These are phyloP conservation scores for Calonectria pseudoreteaudii DNA, from an alignment of 2,329 filamentous ascomycete species.

Conservation along the genomic window DNA sequence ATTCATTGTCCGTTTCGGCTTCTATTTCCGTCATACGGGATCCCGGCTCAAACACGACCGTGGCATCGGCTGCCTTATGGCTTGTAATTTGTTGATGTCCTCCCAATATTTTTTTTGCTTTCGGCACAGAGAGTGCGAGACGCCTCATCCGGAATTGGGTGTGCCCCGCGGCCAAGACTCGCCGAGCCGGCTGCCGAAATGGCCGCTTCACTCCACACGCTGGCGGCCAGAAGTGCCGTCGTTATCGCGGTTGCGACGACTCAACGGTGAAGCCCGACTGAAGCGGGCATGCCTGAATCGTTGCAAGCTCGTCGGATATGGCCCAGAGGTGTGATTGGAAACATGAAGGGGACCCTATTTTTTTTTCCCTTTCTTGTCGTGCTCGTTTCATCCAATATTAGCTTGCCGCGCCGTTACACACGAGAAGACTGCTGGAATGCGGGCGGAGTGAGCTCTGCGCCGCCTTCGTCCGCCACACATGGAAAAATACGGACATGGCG, in stretches of 20 bases:
- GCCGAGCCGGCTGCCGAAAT: not conserved
- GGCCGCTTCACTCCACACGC: not conserved
- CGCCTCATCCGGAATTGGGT: slow-evolving; percentile 32
- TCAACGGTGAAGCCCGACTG: slow-evolving; percentile 14
- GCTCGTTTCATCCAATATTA: slow-evolving; percentile 14
- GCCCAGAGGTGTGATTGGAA: slow-evolving; percentile 20
- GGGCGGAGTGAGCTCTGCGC: slow-evolving; percentile 4
- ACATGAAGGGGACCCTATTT: slow-evolving; percentile 4
- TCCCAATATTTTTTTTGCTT: slow-evolving; percentile 16
- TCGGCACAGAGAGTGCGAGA: slow-evolving; percentile 19
- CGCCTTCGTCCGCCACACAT: slow-evolving; percentile 11
- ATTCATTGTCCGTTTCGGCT: not conserved
- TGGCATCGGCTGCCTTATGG: not conserved
- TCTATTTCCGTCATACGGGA: slow-evolving; percentile 36
- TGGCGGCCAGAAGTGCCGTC: not conserved
- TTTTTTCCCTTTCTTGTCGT: slow-evolving; percentile 13
- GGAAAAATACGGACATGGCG: slow-evolving; percentile 5
- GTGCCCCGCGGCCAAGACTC: not conserved
- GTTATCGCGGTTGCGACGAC: not conserved
- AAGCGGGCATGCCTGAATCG: slow-evolving; percentile 3
- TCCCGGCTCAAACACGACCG: not conserved
- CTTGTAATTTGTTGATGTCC: not conserved
- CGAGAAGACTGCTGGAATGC: slow-evolving; percentile 1
- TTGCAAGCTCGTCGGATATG: slow-evolving; percentile 20
- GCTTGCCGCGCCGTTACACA: not conserved